phyloP scores from a whole-genome alignment of 306 rosid species.

The Lagenaria siceraria region DNA sequence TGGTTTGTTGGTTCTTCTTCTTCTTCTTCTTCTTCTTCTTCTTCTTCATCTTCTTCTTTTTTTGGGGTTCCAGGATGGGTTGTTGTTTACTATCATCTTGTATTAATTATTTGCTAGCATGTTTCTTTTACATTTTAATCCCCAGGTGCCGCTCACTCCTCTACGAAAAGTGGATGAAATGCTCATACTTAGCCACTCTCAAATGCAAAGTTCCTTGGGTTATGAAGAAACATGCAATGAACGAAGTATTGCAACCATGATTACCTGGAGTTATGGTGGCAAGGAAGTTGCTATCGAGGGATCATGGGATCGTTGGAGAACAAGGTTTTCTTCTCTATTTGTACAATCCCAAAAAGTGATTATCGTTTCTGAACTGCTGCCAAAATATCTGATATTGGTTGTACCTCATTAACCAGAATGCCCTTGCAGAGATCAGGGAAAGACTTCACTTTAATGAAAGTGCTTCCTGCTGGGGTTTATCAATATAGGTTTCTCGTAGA shows the following conservation, averaged over 20 bases:
- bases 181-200: conserved; percentile 42
- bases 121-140: not conserved
- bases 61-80: not conserved
- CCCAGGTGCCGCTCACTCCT: conserved; percentile 68
- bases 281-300: conserved; percentile 85
- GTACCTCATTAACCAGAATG: conserved; percentile 40
- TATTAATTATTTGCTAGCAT: not conserved
- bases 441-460: conserved; percentile 90
- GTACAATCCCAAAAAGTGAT: not conserved
- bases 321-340: conserved; percentile 38
- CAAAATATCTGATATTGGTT: not conserved
- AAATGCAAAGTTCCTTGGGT: conserved; percentile 50
- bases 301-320: conserved; percentile 93
- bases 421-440: conserved; percentile 84
- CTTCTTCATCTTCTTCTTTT: not conserved
- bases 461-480: conserved; percentile 88
- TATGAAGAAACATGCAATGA: conserved; percentile 58
- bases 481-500: conserved; percentile 86
- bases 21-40: not conserved
- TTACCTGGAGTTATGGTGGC: conserved; percentile 82
- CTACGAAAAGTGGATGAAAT: conserved; percentile 76
- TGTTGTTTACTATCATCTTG: not conserved
- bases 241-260: conserved; percentile 83
- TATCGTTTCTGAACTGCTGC: conserved; percentile 7
- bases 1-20: not conserved